Base-by-base conservation (phyloP, 1,139 yeast species). In the Saccharomyces hybrid region DNA sequence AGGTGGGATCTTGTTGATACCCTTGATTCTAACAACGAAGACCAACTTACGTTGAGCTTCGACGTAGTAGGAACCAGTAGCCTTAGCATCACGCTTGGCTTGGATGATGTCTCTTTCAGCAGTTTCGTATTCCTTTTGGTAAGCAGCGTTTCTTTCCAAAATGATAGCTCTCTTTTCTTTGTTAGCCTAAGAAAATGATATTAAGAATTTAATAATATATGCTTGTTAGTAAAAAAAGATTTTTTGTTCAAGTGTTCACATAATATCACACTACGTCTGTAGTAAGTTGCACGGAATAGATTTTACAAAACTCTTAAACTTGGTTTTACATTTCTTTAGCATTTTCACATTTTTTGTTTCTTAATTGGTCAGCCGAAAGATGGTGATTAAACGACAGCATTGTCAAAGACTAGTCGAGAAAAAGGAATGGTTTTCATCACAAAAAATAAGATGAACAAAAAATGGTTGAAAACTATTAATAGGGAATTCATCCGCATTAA, bases 1-100 rank as follows among this genome's bases (percentile, higher is more conserved):
- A 75, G 99, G 99, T 73, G 99, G 90, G 72, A 93, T 90, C 88
- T 93, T 93, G 91, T 83, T 89, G 78, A 93, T 89, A 93, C 99
- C 99, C 93, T 93, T 93, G 85, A 93, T 93, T 86, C 99, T 93
- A 78, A 93, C 84, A 74, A 93, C 96, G 78, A 93, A 91, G 70
- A 89, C 96, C 74, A 93, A 86, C 81, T 90, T 91, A 73, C 88
- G 84, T 84, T 93, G 95, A 76, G 97, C 97, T 73, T 88, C 95
- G 73, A 93, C 97, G 83, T 86, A 93, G 90, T 85, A 89, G 73
- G 95, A 84, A 78, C 96, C 96, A 73, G 84, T 80, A 75, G 96
- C 95, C 82, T 88, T 90, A 71, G 98, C 98, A 65, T 88, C 91
- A 79, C 98, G 90, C 84, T 86, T 87, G 74, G 97, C 96, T 61